phyloP scores from a whole-genome alignment of 768 basidiomycete genomes.

The Serendipita indica region DNA sequence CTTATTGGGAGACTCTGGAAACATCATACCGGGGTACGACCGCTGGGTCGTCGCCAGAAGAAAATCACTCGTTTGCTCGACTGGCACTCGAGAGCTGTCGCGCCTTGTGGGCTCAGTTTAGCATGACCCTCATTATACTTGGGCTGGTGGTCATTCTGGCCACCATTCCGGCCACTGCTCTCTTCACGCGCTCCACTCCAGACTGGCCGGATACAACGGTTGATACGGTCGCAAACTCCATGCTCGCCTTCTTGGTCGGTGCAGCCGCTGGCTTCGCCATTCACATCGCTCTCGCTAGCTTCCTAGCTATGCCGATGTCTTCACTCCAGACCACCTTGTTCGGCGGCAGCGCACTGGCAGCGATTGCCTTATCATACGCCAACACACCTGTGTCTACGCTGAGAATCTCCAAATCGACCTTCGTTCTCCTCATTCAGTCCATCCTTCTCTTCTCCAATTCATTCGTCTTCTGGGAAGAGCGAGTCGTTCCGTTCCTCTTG shows the following conservation, averaged over 20 bases:
- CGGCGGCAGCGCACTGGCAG: neutral
- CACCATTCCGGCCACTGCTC: constrained; percentile 36
- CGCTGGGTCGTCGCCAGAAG: neutral
- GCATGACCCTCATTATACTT: constrained; percentile 54
- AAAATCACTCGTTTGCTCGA: constrained; percentile 36
- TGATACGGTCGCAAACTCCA: constrained; percentile 16
- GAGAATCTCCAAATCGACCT: constrained; percentile 16
- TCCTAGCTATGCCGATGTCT: neutral
- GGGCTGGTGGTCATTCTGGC: constrained; percentile 54
- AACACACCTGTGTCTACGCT: neutral
- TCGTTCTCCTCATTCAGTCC: constrained; percentile 53
- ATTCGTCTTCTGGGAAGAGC: constrained; percentile 96
- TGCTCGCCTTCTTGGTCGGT: constrained; percentile 3
- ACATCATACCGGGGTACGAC: constrained; percentile 16
- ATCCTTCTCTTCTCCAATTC: constrained; percentile 82
- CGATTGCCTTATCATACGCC: neutral
- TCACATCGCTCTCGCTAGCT: constrained; percentile 16
- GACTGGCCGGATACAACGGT: constrained; percentile 29
- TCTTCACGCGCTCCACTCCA: constrained; percentile 31
- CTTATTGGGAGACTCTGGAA: constrained; percentile 40
- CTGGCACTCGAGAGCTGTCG: constrained; percentile 58
- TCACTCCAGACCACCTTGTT: neutral
- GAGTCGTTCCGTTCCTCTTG: constrained; percentile 58
- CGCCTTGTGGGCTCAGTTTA: constrained; percentile 90
- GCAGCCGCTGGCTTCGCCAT: constrained; percentile 17